Percentiles rank a stretch among this genome's conserved stretches.
These are phyloP conservation scores for Penicillium angulare DNA, from an alignment of 495 filamentous ascomycete genomes.

Conservation along the genomic window DNA sequence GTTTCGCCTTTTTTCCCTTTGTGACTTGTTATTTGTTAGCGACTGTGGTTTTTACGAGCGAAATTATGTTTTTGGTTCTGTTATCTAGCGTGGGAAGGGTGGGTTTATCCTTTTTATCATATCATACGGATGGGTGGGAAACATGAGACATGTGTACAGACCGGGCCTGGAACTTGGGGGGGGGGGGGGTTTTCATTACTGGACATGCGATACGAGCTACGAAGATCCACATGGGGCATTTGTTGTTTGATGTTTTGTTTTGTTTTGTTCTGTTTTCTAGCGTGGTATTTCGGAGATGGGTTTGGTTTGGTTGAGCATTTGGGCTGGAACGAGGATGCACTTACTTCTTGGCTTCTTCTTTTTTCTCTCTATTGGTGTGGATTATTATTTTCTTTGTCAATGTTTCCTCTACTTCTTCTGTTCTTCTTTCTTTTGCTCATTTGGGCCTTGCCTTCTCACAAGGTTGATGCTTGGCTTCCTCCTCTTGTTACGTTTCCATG, in stretches of 20 bases:
- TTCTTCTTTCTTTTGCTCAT: not conserved
- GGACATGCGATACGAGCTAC: slow-evolving; percentile 6
- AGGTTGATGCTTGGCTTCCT: not conserved
- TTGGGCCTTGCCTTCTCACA: not conserved
- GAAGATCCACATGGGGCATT: slow-evolving; percentile 1
- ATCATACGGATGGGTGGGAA: slow-evolving; percentile 5
- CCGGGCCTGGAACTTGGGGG: not conserved
- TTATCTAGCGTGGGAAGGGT: slow-evolving; percentile 5
- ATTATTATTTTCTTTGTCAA: slow-evolving; percentile 1
- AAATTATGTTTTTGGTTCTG: not conserved
- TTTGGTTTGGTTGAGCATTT: not conserved
- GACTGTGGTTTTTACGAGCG: slow-evolving; percentile 2
- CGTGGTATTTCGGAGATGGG: not conserved
- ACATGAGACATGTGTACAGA: slow-evolving; percentile 1
- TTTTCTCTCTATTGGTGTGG: too few species aligned
- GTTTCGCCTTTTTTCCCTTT: slow-evolving; percentile 9
- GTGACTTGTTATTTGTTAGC: slow-evolving; percentile 9
- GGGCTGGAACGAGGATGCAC: not conserved
- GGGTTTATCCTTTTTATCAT: not conserved
- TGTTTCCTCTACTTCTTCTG: not conserved
- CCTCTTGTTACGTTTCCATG: not conserved
- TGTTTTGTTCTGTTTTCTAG: not conserved
- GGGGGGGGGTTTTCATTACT: not conserved
- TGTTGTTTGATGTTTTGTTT: slow-evolving; percentile 3
- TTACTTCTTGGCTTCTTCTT: not conserved